These are phyloP conservation scores for Luvunga scandens DNA, from an alignment of 345 rosid species.

Conservation along the genomic window DNA sequence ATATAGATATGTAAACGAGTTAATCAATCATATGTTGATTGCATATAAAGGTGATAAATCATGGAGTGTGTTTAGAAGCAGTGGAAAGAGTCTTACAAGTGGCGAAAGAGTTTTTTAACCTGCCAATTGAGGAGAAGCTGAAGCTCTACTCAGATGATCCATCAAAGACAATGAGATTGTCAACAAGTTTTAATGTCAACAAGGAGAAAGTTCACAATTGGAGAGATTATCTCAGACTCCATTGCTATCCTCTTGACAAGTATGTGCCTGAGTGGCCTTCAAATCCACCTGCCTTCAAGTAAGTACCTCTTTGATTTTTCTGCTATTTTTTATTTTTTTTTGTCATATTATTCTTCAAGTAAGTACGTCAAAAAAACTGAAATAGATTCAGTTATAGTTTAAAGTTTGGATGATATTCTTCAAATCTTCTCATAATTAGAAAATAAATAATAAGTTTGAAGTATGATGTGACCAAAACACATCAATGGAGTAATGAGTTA, in stretches of 20 bases:
- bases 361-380: neutral
- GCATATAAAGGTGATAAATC: conserved; percentile 57
- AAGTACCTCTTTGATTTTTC: neutral
- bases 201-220: conserved; percentile 81
- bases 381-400: too few species aligned
- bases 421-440: too few species aligned
- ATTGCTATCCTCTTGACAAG: conserved; percentile 68
- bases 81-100: conserved; percentile 46
- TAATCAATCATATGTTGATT: neutral
- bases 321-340: neutral
- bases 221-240: conserved; percentile 85
- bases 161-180: conserved; percentile 66
- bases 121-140: conserved; percentile 79
- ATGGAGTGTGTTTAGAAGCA: conserved; percentile 41
- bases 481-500: too few species aligned
- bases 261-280: conserved; percentile 84
- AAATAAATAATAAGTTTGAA: too few species aligned
- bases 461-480: too few species aligned
- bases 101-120: conserved; percentile 52
- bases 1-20: too few species aligned
- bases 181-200: conserved; percentile 77
- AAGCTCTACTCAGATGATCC: conserved; percentile 88
- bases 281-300: conserved; percentile 76
- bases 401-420: too few species aligned
- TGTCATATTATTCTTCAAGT: too few species aligned